phyloP scores from a whole-genome alignment of 192 early-diverging fungal genomes.

The Coemansia sp. region DNA sequence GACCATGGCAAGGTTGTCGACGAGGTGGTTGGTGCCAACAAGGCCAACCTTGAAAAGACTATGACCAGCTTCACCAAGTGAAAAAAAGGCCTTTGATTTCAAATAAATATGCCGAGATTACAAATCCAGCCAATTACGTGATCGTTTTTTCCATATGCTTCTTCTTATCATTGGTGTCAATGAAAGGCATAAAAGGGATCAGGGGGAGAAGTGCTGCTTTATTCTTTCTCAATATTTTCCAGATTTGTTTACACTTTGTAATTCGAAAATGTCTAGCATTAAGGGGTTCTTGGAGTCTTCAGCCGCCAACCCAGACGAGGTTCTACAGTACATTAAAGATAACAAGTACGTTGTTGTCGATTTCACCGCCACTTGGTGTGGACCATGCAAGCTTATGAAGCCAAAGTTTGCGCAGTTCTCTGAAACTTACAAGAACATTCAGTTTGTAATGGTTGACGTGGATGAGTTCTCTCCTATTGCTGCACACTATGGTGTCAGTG shows the following conservation, averaged over 20 bases:
- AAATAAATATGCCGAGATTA: neutral
- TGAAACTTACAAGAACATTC: slow-evolving; percentile 51
- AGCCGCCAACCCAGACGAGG: too few species aligned
- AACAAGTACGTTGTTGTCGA: slow-evolving; percentile 63
- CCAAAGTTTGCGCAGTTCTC: slow-evolving; percentile 65
- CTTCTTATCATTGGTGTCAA: too few species aligned
- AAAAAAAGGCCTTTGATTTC: neutral
- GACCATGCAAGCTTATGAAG: slow-evolving; percentile 74
- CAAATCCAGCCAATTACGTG: too few species aligned
- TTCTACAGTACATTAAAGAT: slow-evolving; percentile 13
- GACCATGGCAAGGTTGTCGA: slow-evolving; percentile 57
- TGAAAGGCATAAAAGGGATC: too few species aligned
- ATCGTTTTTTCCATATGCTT: too few species aligned
- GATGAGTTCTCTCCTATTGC: slow-evolving; percentile 61
- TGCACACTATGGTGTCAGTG: slow-evolving; percentile 44
- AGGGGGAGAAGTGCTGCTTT: too few species aligned
- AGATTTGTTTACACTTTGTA: too few species aligned
- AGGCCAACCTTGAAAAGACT: slow-evolving; percentile 18
- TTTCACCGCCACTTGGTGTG: slow-evolving; percentile 81
- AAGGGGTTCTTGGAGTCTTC: too few species aligned
- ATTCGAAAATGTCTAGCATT: too few species aligned
- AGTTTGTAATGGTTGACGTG: slow-evolving; percentile 83
- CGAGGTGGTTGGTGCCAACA: slow-evolving; percentile 66
- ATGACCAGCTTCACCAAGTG: slow-evolving; percentile 22
- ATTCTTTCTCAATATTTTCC: too few species aligned